A percentile compares a stretch with the other conserved stretches of the same genome.
Evolutionary conservation across 805 yeast genomes (phyloP).

Genomic region (Myxozyma mucilagina): DNA sequence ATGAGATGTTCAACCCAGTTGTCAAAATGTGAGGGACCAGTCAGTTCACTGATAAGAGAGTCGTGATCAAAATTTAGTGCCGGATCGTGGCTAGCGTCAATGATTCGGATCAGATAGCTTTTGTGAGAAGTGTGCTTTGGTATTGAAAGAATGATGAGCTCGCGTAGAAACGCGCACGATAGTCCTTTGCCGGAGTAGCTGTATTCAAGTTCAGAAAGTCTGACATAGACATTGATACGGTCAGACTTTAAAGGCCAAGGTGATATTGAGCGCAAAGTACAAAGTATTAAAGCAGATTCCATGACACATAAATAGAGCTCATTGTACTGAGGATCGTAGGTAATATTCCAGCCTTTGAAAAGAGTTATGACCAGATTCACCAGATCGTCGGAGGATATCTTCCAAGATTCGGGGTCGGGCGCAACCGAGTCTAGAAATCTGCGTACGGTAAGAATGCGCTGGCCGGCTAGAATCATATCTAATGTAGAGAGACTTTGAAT

Average conservation of each 20-base stretch:
- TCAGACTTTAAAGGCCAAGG: constrained; percentile 16
- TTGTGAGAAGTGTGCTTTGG: background rate
- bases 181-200: background rate
- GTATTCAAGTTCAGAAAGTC: constrained; percentile 11
- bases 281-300: constrained; percentile 6
- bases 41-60: constrained; percentile 7
- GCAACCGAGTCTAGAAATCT: background rate
- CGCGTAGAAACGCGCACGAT: constrained; percentile 10
- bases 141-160: constrained; percentile 5
- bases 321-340: constrained; percentile 6
- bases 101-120: constrained; percentile 7
- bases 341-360: constrained; percentile 9
- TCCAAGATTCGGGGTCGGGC: background rate
- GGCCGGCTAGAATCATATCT: constrained; percentile 11
- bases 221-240: constrained; percentile 7
- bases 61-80: constrained; percentile 16
- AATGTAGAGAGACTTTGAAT: constrained; percentile 2
- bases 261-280: constrained; percentile 4
- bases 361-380: background rate
- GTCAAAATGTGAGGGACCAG: background rate
- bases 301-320: constrained; percentile 14
- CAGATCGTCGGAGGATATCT: background rate
- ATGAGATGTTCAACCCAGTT: constrained; percentile 20
- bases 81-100: constrained; percentile 2
- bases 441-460: constrained; percentile 14